Base-by-base conservation (phyloP, 2,329 filamentous ascomycete genomes). In the Penicillium polonicum region DNA sequence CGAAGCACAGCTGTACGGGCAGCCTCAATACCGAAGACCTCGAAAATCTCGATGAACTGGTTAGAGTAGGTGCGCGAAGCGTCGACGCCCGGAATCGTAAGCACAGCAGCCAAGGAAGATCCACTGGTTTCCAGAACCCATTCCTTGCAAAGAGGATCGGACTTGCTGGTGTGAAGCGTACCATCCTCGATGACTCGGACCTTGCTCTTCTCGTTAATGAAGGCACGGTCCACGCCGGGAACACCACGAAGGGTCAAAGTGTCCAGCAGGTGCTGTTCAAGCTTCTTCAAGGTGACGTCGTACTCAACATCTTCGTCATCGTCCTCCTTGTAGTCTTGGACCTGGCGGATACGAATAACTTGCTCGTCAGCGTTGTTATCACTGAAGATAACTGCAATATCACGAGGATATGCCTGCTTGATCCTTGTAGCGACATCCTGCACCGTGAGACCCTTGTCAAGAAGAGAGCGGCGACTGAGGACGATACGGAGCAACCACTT, bases 321-420 rank as follows among this genome's bases (percentile, higher is more conserved):
- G 71, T 91, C 88, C 45, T 88, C 85, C 48, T 89, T 88, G 48
- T 85, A 83, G 46, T 84, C 80, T 67, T 83, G 80, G 60, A 95
- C 86, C 68, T 92, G 89, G 63, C 94, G 90, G 64, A 97, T 89
- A 73, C 94, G 94, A 67, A 99, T 91, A 45, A 97, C 89, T 74
- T 95, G 92, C 72, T 95, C 88, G 64, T 97, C 92, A 10, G 93
- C 92, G 74, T 99, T 99, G 81, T 97, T 94, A 76, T 99, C 94
- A 76, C 92, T 96, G 82, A 96, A 96, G 60, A 99, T 92, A 65
- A 99, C 88, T 15, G 91, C 91, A 67, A 97, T 80, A 74, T 96
- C 92, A 61, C 83, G 86, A 21, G 86, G 83, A 72, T 96, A 99
- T 52, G 92, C 88, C 64, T 92, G 86, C 80, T 95, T 96, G 78